A percentile compares a stretch with the other conserved stretches of the same genome.
These are phyloP conservation scores for Suillus clintonianus DNA, from an alignment of 768 basidiomycete species.

Conservation along the genomic window DNA sequence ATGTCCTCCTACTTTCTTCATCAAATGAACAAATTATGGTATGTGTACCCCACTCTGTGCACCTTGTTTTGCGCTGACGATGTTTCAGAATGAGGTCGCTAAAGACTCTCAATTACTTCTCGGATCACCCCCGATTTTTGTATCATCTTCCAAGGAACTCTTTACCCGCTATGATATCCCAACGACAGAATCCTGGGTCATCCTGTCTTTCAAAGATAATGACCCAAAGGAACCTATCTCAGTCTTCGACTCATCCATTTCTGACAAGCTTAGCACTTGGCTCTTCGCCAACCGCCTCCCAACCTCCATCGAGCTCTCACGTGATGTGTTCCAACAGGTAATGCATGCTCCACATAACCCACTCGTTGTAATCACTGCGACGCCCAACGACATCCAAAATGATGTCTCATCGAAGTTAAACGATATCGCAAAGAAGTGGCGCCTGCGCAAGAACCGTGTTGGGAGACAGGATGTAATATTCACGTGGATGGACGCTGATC, in stretches of 20 bases:
- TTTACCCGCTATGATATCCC: constrained; percentile 39
- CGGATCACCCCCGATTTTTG: constrained; percentile 51
- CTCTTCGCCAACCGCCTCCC: constrained; percentile 73
- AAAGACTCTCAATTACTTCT: constrained; percentile 54
- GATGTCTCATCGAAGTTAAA: constrained; percentile 48
- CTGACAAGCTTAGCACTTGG: constrained; percentile 47
- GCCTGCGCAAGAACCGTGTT: constrained; percentile 32
- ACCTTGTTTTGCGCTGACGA: background rate
- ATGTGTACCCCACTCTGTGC: constrained; percentile 9
- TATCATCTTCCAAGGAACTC: constrained; percentile 36
- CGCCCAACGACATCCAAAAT: constrained; percentile 35
- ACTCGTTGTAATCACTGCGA: constrained; percentile 75
- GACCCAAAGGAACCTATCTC: constrained; percentile 49
- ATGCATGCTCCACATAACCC: constrained; percentile 81
- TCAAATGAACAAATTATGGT: constrained; percentile 36
- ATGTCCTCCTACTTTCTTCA: constrained; percentile 54
- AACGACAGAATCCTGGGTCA: constrained; percentile 49
- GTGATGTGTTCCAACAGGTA: constrained; percentile 78
- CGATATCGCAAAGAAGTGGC: constrained; percentile 65
- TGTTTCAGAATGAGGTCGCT: constrained; percentile 49
- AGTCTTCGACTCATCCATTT: constrained; percentile 31
- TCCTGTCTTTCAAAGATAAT: constrained; percentile 70
- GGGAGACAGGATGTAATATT: constrained; percentile 68
- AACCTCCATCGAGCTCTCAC: constrained; percentile 69
- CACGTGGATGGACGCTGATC: constrained; percentile 84